Evolutionary conservation across 2,329 filamentous ascomycete genomes (phyloP).

Genomic region (Tolypocladium ophioglossoides): DNA sequence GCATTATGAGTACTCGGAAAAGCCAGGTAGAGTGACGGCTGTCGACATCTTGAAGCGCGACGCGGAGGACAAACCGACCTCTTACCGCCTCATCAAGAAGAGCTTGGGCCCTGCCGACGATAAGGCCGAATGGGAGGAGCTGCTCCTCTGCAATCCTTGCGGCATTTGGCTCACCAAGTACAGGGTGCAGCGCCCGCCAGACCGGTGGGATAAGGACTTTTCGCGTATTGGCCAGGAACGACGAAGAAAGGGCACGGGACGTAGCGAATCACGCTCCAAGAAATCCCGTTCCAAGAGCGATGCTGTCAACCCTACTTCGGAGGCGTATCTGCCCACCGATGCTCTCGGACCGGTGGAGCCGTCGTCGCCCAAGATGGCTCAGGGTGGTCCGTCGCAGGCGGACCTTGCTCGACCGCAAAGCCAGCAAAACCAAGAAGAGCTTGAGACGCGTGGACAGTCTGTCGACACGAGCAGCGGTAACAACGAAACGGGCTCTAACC

Average conservation of each 20-base stretch:
- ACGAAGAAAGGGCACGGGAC: constrained; percentile 34
- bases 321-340: constrained; percentile 43
- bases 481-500: constrained; percentile 12
- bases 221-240: constrained; percentile 40
- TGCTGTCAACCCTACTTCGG: constrained; percentile 36
- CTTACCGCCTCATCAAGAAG: constrained; percentile 73
- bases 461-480: constrained; percentile 4
- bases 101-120: constrained; percentile 50
- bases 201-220: constrained; percentile 67
- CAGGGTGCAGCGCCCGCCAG: constrained; percentile 69
- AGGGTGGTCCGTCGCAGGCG: constrained; percentile 9
- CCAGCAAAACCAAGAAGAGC: background rate
- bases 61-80: constrained; percentile 47
- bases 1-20: constrained; percentile 60
- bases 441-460: background rate
- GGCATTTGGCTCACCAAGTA: constrained; percentile 92
- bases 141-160: constrained; percentile 87
- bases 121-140: constrained; percentile 56
- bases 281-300: constrained; percentile 40
- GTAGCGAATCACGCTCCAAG: constrained; percentile 31
- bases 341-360: constrained; percentile 36
- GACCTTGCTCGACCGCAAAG: constrained; percentile 1
- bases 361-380: constrained; percentile 18
- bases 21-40: constrained; percentile 62
- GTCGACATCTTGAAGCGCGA: constrained; percentile 59